These are phyloP conservation scores for Mycena polygramma DNA, from an alignment of 768 basidiomycete genomes.

Conservation along the genomic window DNA sequence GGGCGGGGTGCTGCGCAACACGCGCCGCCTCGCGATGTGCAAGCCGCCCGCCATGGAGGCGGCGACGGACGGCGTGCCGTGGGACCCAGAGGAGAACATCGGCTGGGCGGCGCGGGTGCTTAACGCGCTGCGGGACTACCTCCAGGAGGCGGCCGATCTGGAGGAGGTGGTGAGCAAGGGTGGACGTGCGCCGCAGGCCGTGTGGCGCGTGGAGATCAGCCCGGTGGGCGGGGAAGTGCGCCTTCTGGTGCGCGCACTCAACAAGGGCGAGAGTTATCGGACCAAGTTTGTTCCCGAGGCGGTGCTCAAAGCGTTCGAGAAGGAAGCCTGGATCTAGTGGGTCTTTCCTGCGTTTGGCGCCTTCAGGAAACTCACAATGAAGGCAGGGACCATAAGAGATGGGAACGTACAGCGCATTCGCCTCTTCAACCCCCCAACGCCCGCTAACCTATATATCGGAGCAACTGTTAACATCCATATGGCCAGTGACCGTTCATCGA, in stretches of 20 bases:
- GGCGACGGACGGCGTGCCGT: not conserved
- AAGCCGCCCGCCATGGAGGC: constrained; percentile 5
- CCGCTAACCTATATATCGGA: no score
- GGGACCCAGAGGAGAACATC: constrained; percentile 24
- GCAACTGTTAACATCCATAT: no score
- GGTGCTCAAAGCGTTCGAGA: constrained; percentile 17
- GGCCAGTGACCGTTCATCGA: not conserved
- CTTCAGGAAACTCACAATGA: no score
- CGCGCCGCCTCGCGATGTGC: constrained; percentile 13
- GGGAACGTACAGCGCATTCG: no score
- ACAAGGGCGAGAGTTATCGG: not conserved
- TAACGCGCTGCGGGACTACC: constrained; percentile 26
- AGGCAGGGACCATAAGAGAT: no score
- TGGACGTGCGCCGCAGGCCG: not conserved
- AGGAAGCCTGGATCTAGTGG: not conserved
- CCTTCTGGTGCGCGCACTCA: constrained; percentile 15
- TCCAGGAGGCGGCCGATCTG: constrained; percentile 27
- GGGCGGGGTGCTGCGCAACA: constrained; percentile 15
- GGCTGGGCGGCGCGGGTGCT: constrained; percentile 31
- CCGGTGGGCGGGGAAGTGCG: constrained; percentile 21
- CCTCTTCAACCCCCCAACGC: no score
- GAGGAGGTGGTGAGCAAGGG: not conserved
- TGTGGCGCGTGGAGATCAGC: constrained; percentile 27
- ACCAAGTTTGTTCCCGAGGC: constrained; percentile 6
- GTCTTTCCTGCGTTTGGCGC: no score